Evolutionary conservation across 2,329 filamentous ascomycete genomes (phyloP), one percentile per base, ranked within the genome.

Genomic region (Seiridium cupressi): DNA sequence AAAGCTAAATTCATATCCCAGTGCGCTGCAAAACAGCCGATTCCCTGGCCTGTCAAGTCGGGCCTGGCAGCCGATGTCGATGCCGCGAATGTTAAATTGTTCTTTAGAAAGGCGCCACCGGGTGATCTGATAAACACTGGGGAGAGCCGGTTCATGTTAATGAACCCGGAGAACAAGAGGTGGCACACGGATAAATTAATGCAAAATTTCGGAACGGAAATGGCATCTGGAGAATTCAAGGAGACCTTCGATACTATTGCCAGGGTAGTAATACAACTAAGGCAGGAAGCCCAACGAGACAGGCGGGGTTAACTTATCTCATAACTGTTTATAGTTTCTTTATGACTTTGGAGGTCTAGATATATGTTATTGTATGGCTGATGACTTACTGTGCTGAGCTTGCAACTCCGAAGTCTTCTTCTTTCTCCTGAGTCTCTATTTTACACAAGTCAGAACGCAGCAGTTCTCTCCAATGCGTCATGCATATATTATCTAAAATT

Each of bases 41-140:
- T 65, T 31, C 55, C 60, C 6, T 66, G 64, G 64, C 65, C 64
- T 0, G 64, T 66, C 31, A 63, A 62, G 26, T 66, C 61, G n/a
- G 64, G 65, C 8, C 40, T 51, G 42, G 55, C 36, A 44, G 34
- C 38, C 40, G 63, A 66, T 36, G 63, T 66, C 54, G 55, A 34
- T 11, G 64, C 63, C 44, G 60, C 54, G 4, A 66, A 49, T 54
- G 53, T 64, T 11, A 63, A 34, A 54, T 34, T 59, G 18, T 65
- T 65, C 60, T 66, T 66, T 56, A 40, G 53, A 31, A 65, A 63
- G 46, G 61, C 59, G 26, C 60, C 59, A 32, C 60, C 63, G 9
- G 48, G 51, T 9, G 44, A 57, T 11, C 18, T 58, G 35, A 47
- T 58, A 11, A 46, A 55, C 42, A 54, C 60, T 38, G 59, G 35